Base-by-base conservation (phyloP, 345 rosid species). In the Erodium maritimum region DNA sequence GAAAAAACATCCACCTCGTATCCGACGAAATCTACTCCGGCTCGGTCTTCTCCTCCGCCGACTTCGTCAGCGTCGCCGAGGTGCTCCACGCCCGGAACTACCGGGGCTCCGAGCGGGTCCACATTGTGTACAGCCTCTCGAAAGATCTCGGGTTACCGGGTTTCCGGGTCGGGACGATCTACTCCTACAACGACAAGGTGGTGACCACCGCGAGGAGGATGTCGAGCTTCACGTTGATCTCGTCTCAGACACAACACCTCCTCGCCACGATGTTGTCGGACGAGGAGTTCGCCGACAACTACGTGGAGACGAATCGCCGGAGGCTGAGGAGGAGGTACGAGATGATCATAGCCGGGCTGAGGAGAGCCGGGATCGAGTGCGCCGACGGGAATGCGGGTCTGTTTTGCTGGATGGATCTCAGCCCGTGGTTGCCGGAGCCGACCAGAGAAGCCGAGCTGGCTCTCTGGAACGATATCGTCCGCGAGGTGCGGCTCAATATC, bases 131-230 rank as follows among this genome's bases (percentile, higher is more conserved):
- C 45, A 93, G 97, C 50, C 79, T 89, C n/a, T 93, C 99, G 0
- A 93, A 93, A 69, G 97, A 85, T 74, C 75, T 93, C 94, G 95
- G 99, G 9, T 71, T 93, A 16, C 94, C 99, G 0, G 99, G 99
- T 11, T 17, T 83, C 89, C 50, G 97, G 55, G 83, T 93, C 1
- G 99, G 99, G 25, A 83, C 89, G 17, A 56, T 89, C 5, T 93
- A 93, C 68, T 93, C 97, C 5, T 89, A 89, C 79, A 93, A 93
- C 21, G 79, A 93, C 69, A 64, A 64, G 13, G 90, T 83, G 13
- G 91, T 87, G 60, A 71, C 64, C 2, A 81, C 86, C 5, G 82
- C 91, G 0, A 62, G 96, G 13, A 93, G 80, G 70, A 93, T 93
- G 99, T 93, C 97, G 1, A 89, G 99, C 75, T 93, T 89, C 51